Percentiles rank a stretch among this genome's conserved stretches.
Evolutionary conservation across 2,329 filamentous ascomycete species (phyloP).

Genomic region (Alternaria conjuncta): DNA sequence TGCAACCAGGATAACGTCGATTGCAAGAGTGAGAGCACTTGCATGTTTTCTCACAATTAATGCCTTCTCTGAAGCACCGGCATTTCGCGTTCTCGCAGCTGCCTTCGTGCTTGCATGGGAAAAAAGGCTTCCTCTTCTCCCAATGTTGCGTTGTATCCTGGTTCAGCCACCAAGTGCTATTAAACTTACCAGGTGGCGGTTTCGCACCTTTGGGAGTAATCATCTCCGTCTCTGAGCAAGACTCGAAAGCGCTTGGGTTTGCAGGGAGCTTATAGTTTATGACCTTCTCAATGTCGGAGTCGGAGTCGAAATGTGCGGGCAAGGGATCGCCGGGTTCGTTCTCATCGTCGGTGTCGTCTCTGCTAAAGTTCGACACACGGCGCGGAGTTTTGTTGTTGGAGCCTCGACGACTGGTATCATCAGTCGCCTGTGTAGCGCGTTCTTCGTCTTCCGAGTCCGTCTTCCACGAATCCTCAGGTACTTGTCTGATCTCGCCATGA

Average conservation of each 20-base stretch:
- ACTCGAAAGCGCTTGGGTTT: slow-evolving; percentile 19
- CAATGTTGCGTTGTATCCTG: slow-evolving; percentile 60
- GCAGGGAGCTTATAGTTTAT: slow-evolving; percentile 33
- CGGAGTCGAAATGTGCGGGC: slow-evolving; percentile 19
- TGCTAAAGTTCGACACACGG: not conserved
- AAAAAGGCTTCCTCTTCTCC: slow-evolving; percentile 63
- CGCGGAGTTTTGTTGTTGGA: not conserved
- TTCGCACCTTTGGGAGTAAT: not conserved
- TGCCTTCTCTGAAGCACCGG: slow-evolving; percentile 64
- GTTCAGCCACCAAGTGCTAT: slow-evolving; percentile 24
- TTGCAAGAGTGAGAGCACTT: slow-evolving; percentile 68
- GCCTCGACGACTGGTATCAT: slow-evolving; percentile 1
- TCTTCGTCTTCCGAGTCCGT: slow-evolving; percentile 6
- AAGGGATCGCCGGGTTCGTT: not conserved
- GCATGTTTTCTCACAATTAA: slow-evolving; percentile 78
- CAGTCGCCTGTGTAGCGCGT: slow-evolving; percentile 3
- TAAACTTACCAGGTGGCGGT: slow-evolving; percentile 21
- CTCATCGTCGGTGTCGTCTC: not conserved
- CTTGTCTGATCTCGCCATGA: slow-evolving; percentile 51
- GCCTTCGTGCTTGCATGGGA: slow-evolving; percentile 73
- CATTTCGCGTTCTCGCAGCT: slow-evolving; percentile 66
- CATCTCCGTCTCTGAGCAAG: slow-evolving; percentile 2
- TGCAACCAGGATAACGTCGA: slow-evolving; percentile 54
- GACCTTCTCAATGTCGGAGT: slow-evolving; percentile 30
- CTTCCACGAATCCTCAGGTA: slow-evolving; percentile 19